Evolutionary conservation across 2,329 filamentous ascomycete genomes (phyloP).

Genomic region (Aureobasidium zeae): DNA sequence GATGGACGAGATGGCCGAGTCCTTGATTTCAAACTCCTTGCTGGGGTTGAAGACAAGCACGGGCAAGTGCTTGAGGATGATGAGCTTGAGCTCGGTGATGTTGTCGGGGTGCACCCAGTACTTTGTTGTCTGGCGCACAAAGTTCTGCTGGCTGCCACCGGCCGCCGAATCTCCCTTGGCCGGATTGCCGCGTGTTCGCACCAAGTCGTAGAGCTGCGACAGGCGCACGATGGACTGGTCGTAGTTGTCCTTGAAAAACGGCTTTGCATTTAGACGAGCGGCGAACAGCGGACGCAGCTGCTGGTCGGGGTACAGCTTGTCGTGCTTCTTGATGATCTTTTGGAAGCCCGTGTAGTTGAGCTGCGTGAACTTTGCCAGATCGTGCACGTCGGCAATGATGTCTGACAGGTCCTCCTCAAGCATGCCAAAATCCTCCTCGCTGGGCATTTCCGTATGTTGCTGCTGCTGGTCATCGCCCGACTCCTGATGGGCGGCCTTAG

Average conservation of each 20-base stretch:
- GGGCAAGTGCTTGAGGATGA: conserved; percentile 93
- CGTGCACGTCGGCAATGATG: conserved; percentile 96
- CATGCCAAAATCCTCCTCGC: conserved; percentile 87
- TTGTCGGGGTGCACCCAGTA: conserved; percentile 99
- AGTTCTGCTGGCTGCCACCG: conserved; percentile 86
- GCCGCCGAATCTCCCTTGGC: conserved; percentile 86
- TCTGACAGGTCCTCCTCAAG: conserved; percentile 93
- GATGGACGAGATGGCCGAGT: conserved; percentile 94
- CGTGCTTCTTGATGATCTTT: conserved; percentile 99
- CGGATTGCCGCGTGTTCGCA: conserved; percentile 85
- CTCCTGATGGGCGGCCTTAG: conserved; percentile 42
- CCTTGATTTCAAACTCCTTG: conserved; percentile 87
- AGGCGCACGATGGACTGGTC: conserved; percentile 91
- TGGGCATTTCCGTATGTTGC: conserved; percentile 42
- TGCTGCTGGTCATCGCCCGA: conserved; percentile 26
- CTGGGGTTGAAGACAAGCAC: conserved; percentile 95
- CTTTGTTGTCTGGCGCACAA: conserved; percentile 94
- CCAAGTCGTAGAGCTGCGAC: conserved; percentile 88
- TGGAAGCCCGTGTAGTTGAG: conserved; percentile 98
- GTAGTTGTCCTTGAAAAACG: conserved; percentile 98
- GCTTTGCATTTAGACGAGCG: conserved; percentile 84
- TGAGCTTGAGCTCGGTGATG: conserved; percentile 94
- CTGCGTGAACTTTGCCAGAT: conserved; percentile 95
- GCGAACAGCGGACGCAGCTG: conserved; percentile 93
- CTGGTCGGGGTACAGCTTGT: conserved; percentile 52